These are phyloP conservation scores for Stagonosporopsis chrysanthemi DNA, from an alignment of 2,329 filamentous ascomycete genomes.

Conservation along the genomic window DNA sequence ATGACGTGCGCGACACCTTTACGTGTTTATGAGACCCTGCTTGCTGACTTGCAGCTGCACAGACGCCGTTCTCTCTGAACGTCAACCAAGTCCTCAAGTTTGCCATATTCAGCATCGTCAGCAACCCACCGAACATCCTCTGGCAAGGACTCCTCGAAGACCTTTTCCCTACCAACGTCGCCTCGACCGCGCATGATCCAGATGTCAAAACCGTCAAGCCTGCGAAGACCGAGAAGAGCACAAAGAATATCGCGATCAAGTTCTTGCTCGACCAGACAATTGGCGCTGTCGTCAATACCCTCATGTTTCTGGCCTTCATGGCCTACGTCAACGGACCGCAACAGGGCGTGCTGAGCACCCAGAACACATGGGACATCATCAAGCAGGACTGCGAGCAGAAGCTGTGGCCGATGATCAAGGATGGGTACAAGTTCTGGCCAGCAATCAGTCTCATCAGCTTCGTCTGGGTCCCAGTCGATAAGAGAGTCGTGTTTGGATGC, in stretches of 20 bases:
- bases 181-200: conserved; percentile 40
- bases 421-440: conserved; percentile 78
- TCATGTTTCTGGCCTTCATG: conserved; percentile 68
- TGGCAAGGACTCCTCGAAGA: conserved; percentile 85
- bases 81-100: conserved; percentile 77
- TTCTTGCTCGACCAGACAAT: conserved; percentile 73
- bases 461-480: conserved; percentile 73
- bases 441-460: conserved; percentile 74
- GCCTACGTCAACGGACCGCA: conserved; percentile 54
- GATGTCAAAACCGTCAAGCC: conserved; percentile 38
- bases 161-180: conserved; percentile 69
- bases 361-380: conserved; percentile 45
- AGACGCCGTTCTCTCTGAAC: conserved; percentile 70
- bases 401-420: conserved; percentile 62
- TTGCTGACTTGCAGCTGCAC: conserved; percentile 17
- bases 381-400: conserved; percentile 53
- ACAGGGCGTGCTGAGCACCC: conserved; percentile 36
- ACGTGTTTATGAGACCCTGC: background rate
- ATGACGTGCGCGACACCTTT: conserved; percentile 57
- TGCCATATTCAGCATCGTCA: conserved; percentile 74
- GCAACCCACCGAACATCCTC: conserved; percentile 81
- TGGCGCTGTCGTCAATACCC: conserved; percentile 70
- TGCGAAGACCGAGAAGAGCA: conserved; percentile 54
- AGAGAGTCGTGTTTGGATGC: conserved; percentile 73
- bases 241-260: conserved; percentile 72